A percentile compares a stretch with the other conserved stretches of the same genome.
These are phyloP conservation scores for Sporothrix humicola DNA, from an alignment of 2,329 filamentous ascomycete species.

Conservation along the genomic window DNA sequence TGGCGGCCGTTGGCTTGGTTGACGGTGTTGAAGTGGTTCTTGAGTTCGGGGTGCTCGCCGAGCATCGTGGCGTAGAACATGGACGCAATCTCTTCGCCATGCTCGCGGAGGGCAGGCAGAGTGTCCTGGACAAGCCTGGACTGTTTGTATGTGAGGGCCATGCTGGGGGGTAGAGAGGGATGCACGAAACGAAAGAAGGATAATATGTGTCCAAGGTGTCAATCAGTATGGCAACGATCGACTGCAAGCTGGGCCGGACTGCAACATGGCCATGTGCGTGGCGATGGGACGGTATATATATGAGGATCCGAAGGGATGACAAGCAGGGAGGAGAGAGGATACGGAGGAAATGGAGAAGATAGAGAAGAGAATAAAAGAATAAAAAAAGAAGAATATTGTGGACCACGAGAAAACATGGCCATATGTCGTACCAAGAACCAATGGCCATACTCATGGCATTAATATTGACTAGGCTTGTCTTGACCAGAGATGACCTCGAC, in stretches of 20 bases:
- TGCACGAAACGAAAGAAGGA: too few relatives aligned
- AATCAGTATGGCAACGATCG: background rate
- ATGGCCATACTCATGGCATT: constrained; percentile 10
- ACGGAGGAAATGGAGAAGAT: background rate
- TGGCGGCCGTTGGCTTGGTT: constrained; percentile 69
- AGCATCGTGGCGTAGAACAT: constrained; percentile 76
- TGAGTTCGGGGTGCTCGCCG: constrained; percentile 66
- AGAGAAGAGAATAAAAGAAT: background rate
- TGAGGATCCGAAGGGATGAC: background rate
- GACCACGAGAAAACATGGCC: background rate
- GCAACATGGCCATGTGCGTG: constrained; percentile 21
- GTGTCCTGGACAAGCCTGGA: constrained; percentile 71
- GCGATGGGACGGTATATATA: constrained; percentile 23
- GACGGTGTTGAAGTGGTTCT: constrained; percentile 72
- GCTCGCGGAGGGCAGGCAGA: constrained; percentile 69
- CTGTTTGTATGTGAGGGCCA: constrained; percentile 59
- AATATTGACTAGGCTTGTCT: background rate
- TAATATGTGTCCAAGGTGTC: too few relatives aligned
- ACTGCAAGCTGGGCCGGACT: background rate
- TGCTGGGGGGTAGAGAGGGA: too few relatives aligned
- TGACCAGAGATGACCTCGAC: background rate
- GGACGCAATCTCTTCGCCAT: constrained; percentile 71
- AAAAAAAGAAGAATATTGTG: background rate
- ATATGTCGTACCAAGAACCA: too few relatives aligned
- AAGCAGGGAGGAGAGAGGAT: background rate